Base-by-base conservation (phyloP, 305 asterid genomes). In the Caryopteris hybrid region DNA sequence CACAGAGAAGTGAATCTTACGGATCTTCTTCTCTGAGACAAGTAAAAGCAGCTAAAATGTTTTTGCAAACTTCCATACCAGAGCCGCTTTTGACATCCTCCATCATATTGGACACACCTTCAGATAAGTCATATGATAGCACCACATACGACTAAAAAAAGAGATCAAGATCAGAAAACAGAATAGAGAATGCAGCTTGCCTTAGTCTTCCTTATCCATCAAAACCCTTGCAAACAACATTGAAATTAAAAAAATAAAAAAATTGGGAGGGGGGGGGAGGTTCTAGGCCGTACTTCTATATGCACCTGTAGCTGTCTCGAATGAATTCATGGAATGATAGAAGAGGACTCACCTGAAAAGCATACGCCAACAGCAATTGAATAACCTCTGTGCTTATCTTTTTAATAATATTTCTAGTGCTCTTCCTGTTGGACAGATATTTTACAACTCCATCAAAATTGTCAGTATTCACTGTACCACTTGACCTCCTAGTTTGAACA, bases 361-460 rank as follows among this genome's bases (percentile, higher is more conserved):
- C 97, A 76, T 84, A 78, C 38, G 96, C 89, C 81, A 92, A 74
- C 61, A 92, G 92, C 80, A 85, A 79, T 59, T 90, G 96, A 74
- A 87, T 82, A 20, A 78, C 82, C 63, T 82, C 92, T 13, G 82
- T 48, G 60, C 86, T 78, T n/a, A 92, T 67, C 82, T 85, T 92
- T 76, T 84, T 88, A 8, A 76, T 70, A 53, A 90, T 81, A 72
- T 78, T 85, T 72, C 45, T 90, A 23, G 93, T 76, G 80, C 66
- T 83, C 82, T 69, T 83, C 61, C 79, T 72, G 75, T 81, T 88
- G 51, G 90, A 84, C 61, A 92, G 76, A 65, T 75, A 84, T 74
- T 85, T 90, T 78, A 92, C 72, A 78, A 92, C 68, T 59, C 86
- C 93, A 63, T 79, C 85, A 29, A 90, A 84, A 64, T 77, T 84